Base-by-base conservation (phyloP, 176 grass and related monocot genomes). In the Oryza nivara region DNA sequence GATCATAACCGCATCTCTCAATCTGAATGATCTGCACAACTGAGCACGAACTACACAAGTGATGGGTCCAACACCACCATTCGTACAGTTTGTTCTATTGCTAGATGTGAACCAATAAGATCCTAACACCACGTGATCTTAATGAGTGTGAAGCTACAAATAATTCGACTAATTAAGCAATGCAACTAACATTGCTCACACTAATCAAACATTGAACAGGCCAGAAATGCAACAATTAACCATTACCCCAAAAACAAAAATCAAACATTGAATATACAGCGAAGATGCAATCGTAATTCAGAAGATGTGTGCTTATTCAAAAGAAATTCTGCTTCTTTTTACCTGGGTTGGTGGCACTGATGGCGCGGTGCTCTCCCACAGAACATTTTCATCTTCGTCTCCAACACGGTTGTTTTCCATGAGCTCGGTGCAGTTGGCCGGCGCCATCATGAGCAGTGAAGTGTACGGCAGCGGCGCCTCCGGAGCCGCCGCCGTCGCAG, bases 301-400 rank as follows among this genome's bases (percentile, higher is more conserved):
- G 9, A 60, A 14, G 3, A 73, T 48, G 0, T 20, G 5, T 63
- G 49, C 11, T 63, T 63, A 23, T 1, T 10, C 30, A 32, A 74
- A 32, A 28, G 20, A 85, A 82, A 63, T 6, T 0, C 20, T 38
- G 30, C 20, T 16, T 13, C 2, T 5, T 68, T 73, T 76, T 80
- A 95, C 93, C 90, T 95, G 90, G 40, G 90, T 58, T 60, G 88
- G 74, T 46, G 84, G 85, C 64, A 88, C 83, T 1, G 90, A 81
- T 12, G 86, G 90, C 34, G 84, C 7, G 1, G 75, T 19, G 52
- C 86, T 84, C 26, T 95, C 90, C 93, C 90, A 95, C 1, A 84
- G 51, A 47, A 92, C 64, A n/a, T 90, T 86, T 43, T 92, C 80
- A 17, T 89, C 89, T 23, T 88, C 82, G 22, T 86, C 78, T 2